Base-by-base conservation (phyloP, 805 yeast genomes). In the Monosporozyma aerobia region DNA sequence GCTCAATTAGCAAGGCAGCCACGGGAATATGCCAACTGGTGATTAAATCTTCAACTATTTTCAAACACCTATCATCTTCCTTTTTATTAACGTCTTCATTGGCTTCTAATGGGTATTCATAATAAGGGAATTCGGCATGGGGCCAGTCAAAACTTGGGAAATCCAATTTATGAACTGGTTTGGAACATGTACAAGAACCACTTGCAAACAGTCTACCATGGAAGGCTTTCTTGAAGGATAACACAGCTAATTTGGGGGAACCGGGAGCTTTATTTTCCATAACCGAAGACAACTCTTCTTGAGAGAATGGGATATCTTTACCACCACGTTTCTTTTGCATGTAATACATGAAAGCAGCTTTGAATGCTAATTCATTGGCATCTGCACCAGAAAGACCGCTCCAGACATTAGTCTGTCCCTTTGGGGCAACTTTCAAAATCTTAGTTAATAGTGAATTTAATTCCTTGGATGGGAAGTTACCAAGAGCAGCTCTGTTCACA, bases 141-240 rank as follows among this genome's bases (percentile, higher is more conserved):
- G 98, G 98, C 97, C 97, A 90, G 65, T 87, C 81, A 76, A 90
- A 90, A 6, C 96, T 82, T 56, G 98, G 98, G 73, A 92, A 76
- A 70, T 85, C 90, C 67, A 90, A 75, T 75, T 92, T 90, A 77
- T 90, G 98, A 62, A 92, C 80, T 59, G 97, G 96, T 76, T 89
- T 92, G 53, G 97, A 89, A 69, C 96, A 82, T 41, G 98, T 90
- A 59, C 88, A 81, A 6, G 96, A 86, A 45, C 87, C 90, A 52
- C 95, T 80, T 25, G 96, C 98, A 73, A 90, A 89, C 57, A 90
- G 73, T 72, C 98, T 82, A 58, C 98, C 98, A 69, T 90, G 98
- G 86, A 90, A 92, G 32, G 94, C 94, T 59, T 81, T 78, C 70
- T 83, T 82, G 73, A 90, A 90, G 5, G 97, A 89, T 59, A 92